Percentiles rank a stretch among this genome's conserved stretches.
phyloP scores from a whole-genome alignment of 1,139 yeast genomes.

The Nadsonia starkeyi-henricii region DNA sequence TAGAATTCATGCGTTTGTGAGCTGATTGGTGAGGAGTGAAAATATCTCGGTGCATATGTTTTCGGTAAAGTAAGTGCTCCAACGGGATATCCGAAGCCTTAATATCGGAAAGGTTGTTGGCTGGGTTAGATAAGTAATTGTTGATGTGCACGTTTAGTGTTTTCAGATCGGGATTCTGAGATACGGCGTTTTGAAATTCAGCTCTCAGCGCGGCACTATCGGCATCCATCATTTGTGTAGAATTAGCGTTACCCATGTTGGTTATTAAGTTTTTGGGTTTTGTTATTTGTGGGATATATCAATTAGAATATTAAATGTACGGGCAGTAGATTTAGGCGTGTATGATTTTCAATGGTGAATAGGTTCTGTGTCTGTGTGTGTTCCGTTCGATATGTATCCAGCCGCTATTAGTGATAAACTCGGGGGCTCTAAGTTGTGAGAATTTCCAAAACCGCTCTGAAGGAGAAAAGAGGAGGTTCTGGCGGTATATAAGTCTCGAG shows the following conservation, averaged over 20 bases:
- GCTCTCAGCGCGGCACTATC: conserved; percentile 5
- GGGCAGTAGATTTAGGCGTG: too few species aligned
- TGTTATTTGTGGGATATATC: too few species aligned
- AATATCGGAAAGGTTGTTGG: conserved; percentile 2
- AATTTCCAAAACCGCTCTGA: too few species aligned
- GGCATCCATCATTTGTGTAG: conserved; percentile 5
- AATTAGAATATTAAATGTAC: too few species aligned
- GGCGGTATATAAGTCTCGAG: too few species aligned
- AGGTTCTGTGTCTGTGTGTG: too few species aligned
- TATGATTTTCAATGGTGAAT: too few species aligned
- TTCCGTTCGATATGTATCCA: too few species aligned
- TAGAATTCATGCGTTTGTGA: conserved; percentile 9
- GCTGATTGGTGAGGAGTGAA: conserved; percentile 17
- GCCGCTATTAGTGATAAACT: too few species aligned
- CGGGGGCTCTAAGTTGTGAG: too few species aligned
- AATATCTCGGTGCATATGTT: conserved; percentile 20
- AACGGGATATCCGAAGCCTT: conserved; percentile 2
- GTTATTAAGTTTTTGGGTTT: too few species aligned
- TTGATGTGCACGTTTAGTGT: conserved; percentile 89
- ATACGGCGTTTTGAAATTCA: conserved; percentile 48
- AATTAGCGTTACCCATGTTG: conserved; percentile 6
- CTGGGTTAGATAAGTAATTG: conserved; percentile 58
- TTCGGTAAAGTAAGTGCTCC: conserved; percentile 9
- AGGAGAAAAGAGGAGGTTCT: too few species aligned
- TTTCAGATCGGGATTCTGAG: conserved; percentile 70